A percentile compares a stretch with the other conserved stretches of the same genome.
phyloP scores from a whole-genome alignment of 176 grass and related monocot species.

The Stipa capillata region DNA sequence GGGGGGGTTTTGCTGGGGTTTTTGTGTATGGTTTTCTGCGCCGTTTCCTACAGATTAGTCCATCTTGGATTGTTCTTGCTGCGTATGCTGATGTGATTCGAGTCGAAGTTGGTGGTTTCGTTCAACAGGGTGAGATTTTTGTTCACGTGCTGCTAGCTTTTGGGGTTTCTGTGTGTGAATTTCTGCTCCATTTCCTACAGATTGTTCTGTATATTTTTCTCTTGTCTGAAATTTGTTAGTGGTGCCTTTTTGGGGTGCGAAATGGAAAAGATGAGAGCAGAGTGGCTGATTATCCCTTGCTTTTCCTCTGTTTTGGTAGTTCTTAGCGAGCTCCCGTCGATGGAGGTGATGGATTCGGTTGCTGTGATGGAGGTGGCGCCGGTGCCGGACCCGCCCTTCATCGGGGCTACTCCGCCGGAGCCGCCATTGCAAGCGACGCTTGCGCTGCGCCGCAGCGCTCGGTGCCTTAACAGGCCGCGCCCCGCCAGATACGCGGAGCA shows the following conservation, averaged over 20 bases:
- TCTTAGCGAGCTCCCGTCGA: not conserved
- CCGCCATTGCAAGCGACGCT: not conserved
- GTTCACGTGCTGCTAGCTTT: not conserved
- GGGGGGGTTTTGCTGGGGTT: not conserved
- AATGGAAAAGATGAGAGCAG: not conserved
- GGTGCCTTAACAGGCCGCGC: conserved; percentile 17
- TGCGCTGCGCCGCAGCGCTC: conserved; percentile 31
- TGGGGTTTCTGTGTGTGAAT: not conserved
- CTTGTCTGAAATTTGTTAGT: not conserved
- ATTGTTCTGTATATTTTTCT: not conserved
- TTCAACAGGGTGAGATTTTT: not conserved
- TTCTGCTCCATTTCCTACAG: not conserved
- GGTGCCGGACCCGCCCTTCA: conserved; percentile 15
- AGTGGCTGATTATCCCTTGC: not conserved
- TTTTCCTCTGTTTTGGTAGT: not conserved
- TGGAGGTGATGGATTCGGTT: conserved; percentile 11
- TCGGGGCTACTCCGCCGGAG: not conserved
- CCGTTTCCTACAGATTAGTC: not conserved
- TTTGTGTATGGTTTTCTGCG: not conserved
- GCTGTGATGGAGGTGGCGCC: conserved; percentile 20
- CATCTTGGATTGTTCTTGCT: not conserved
- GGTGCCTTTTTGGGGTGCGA: not conserved
- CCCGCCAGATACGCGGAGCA: conserved; percentile 3
- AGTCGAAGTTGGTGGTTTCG: not conserved
- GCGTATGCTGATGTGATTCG: not conserved